A percentile compares a stretch with the other conserved stretches of the same genome.
Conservation (phyloP, 306 rosid genomes). For the Morella rubra region DNA sequence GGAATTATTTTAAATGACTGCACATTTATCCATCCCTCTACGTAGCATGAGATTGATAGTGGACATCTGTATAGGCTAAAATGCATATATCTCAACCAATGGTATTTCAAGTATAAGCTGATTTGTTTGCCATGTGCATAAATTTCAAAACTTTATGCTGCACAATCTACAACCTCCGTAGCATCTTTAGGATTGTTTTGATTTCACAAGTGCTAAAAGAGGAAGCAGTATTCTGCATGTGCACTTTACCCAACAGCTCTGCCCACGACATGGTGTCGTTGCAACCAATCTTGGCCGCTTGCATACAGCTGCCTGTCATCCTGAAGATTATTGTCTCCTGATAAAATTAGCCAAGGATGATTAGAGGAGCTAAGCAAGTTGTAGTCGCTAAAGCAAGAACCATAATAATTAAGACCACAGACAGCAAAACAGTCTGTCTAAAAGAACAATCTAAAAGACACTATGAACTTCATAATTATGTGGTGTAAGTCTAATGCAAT, state of each 20-base stretch:
- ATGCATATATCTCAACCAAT: neutral
- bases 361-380: neutral
- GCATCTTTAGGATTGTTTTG: neutral
- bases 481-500: neutral
- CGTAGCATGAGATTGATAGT: no score
- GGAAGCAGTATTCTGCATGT: neutral
- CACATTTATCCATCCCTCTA: neutral
- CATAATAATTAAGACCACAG: neutral
- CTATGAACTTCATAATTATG: neutral
- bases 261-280: slow-evolving; percentile 64
- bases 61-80: neutral
- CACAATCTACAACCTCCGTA: neutral
- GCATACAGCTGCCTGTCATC: slow-evolving; percentile 71
- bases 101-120: neutral
- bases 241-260: slow-evolving; percentile 65
- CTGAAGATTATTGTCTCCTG: slow-evolving; percentile 57
- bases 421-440: neutral
- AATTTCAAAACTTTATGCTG: neutral
- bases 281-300: slow-evolving; percentile 63
- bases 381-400: neutral
- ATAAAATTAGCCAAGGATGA: slow-evolving; percentile 17
- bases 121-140: neutral
- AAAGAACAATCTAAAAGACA: neutral
- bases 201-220: no score
- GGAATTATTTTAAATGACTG: neutral